phyloP scores from a whole-genome alignment of 495 filamentous ascomycete genomes.

The Usnea hakonensis region DNA sequence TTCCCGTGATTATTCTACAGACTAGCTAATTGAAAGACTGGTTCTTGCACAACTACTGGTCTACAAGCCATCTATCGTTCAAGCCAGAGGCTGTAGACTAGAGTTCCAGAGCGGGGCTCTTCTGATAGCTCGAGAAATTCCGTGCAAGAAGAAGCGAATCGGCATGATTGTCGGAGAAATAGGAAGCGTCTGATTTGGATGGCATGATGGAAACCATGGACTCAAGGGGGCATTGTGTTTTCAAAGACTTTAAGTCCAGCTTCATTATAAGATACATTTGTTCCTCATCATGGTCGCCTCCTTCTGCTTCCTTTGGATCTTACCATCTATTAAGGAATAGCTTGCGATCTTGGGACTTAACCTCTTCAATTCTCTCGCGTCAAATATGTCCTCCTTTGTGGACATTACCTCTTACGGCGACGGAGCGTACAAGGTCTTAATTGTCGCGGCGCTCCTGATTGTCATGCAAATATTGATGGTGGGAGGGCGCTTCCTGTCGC shows the following conservation, averaged over 20 bases:
- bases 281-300: neutral
- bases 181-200: neutral
- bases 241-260: neutral
- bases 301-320: neutral
- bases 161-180: neutral
- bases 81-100: neutral
- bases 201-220: neutral
- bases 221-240: neutral
- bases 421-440: constrained; percentile 21
- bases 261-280: neutral
- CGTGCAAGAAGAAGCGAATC: neutral
- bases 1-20: neutral
- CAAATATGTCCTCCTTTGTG: constrained; percentile 10
- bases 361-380: neutral
- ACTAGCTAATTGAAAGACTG: neutral
- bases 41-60: neutral
- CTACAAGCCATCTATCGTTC: neutral
- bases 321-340: neutral
- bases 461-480: constrained; percentile 26
- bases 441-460: constrained; percentile 19
- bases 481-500: constrained; percentile 28
- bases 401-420: constrained; percentile 19
- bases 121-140: neutral
- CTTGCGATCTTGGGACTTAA: no score
- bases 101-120: neutral